phyloP scores from a whole-genome alignment of 2,329 filamentous ascomycete species.

The Colletotrichum lentis region DNA sequence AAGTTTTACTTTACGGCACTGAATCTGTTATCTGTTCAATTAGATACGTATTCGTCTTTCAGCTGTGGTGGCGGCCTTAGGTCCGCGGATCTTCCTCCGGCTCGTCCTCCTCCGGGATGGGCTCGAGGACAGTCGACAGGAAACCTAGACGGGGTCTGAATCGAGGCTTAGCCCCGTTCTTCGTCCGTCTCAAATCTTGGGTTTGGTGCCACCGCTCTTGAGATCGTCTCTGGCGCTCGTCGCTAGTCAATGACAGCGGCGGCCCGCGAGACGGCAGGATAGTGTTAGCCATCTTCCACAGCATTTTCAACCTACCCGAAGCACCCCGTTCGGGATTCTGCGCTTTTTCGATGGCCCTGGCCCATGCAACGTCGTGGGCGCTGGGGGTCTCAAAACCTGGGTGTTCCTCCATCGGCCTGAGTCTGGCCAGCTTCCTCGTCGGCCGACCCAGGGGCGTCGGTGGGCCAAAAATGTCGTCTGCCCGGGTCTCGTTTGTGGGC shows the following conservation, averaged over 20 bases:
- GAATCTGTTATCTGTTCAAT: neutral
- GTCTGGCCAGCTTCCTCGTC: neutral
- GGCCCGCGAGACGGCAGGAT: neutral
- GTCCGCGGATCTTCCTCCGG: neutral
- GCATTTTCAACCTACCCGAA: neutral
- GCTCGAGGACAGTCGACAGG: neutral
- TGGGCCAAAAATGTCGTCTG: constrained; percentile 6
- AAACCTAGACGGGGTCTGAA: neutral
- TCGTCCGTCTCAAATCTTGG: neutral
- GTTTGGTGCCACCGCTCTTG: neutral
- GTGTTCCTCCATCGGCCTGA: neutral
- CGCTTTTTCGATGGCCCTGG: neutral
- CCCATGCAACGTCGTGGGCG: neutral
- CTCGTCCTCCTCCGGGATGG: neutral
- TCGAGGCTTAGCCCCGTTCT: neutral
- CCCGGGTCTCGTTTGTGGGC: constrained; percentile 1
- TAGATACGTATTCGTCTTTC: neutral
- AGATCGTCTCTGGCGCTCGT: neutral
- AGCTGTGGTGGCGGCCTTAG: neutral
- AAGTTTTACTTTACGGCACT: too few relatives aligned
- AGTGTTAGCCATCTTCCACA: neutral
- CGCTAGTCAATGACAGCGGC: neutral
- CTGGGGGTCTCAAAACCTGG: neutral
- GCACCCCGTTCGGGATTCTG: neutral
- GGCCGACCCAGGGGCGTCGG: neutral